Evolutionary conservation across 1,284 basidiomycete species (phyloP).

Genomic region (Sanghuangporus baumii): DNA sequence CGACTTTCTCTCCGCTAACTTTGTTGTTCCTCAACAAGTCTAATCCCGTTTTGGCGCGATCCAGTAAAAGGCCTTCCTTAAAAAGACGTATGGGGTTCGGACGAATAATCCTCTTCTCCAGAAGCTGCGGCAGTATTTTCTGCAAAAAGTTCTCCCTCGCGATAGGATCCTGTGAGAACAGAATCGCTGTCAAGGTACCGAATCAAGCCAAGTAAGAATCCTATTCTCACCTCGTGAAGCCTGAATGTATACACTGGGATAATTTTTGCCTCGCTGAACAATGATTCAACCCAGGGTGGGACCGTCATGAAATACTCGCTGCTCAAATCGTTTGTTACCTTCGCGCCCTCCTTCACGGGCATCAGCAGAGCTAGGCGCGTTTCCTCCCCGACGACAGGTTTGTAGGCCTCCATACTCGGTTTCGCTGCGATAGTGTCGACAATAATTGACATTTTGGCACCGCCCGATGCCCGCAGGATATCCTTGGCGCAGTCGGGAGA

Average conservation of each 20-base stretch:
- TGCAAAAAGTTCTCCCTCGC: constrained; percentile 39
- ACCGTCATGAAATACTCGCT: constrained; percentile 30
- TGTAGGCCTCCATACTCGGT: constrained; percentile 30
- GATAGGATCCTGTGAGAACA: constrained; percentile 30
- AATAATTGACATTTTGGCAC: constrained; percentile 32
- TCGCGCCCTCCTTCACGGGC: constrained; percentile 40
- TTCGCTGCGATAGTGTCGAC: constrained; percentile 40
- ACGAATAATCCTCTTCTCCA: constrained; percentile 29
- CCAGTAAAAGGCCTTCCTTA: constrained; percentile 36
- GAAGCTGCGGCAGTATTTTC: constrained; percentile 38
- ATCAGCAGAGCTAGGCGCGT: constrained; percentile 41
- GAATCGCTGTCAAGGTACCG: neutral
- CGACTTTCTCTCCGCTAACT: constrained; percentile 44
- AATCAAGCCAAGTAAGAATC: neutral
- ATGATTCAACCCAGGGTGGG: constrained; percentile 24
- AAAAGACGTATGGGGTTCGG: constrained; percentile 39
- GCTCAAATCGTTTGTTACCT: constrained; percentile 28
- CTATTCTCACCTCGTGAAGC: constrained; percentile 33
- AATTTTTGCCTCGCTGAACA: constrained; percentile 30
- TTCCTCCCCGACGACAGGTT: constrained; percentile 31
- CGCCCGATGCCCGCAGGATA: constrained; percentile 33
- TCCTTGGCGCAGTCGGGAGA: constrained; percentile 35
- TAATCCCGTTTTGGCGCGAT: constrained; percentile 34
- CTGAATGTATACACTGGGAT: constrained; percentile 39
- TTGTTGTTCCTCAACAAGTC: constrained; percentile 41